A percentile compares a stretch with the other conserved stretches of the same genome.
These are phyloP conservation scores for Endoconidiophora laricicola DNA, from an alignment of 2,329 filamentous ascomycete species.

Conservation along the genomic window DNA sequence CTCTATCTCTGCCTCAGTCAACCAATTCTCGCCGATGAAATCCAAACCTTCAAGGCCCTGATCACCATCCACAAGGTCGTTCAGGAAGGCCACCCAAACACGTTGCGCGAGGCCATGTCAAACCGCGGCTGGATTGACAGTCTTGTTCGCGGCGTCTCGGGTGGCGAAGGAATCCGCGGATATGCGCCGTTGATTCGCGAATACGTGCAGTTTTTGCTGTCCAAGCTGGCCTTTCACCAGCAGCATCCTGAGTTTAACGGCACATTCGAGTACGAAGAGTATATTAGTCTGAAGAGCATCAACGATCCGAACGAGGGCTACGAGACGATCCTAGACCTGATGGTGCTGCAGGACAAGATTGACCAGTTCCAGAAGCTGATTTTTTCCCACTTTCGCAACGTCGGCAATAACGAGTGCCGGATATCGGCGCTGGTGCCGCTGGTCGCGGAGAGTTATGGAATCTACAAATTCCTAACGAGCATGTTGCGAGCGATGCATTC, in stretches of 20 bases:
- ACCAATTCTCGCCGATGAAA: constrained; percentile 93
- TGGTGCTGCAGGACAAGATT: constrained; percentile 94
- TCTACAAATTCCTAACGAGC: constrained; percentile 99
- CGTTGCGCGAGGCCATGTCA: constrained; percentile 72
- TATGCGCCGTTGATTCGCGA: constrained; percentile 88
- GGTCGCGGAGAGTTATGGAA: constrained; percentile 95
- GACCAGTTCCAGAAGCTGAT: constrained; percentile 97
- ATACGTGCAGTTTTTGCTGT: constrained; percentile 89
- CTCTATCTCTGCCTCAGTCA: constrained; percentile 38
- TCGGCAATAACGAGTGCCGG: constrained; percentile 87
- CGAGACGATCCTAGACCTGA: constrained; percentile 91
- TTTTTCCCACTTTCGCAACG: constrained; percentile 86
- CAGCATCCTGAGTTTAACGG: constrained; percentile 97
- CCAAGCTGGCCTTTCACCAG: constrained; percentile 91
- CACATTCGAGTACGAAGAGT: constrained; percentile 97
- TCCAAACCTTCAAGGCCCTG: constrained; percentile 96
- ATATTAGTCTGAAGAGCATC: constrained; percentile 92
- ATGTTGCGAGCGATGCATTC: constrained; percentile 98
- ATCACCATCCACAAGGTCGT: constrained; percentile 96
- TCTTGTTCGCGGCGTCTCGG: constrained; percentile 64
- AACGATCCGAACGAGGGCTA: constrained; percentile 97
- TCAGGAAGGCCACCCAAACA: constrained; percentile 84
- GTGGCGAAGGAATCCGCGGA: constrained; percentile 64
- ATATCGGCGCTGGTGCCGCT: constrained; percentile 87
- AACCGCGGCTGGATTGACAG: constrained; percentile 88